Conservation (phyloP, 257 asterid genomes). For the Fraxinus quadrangulata region DNA sequence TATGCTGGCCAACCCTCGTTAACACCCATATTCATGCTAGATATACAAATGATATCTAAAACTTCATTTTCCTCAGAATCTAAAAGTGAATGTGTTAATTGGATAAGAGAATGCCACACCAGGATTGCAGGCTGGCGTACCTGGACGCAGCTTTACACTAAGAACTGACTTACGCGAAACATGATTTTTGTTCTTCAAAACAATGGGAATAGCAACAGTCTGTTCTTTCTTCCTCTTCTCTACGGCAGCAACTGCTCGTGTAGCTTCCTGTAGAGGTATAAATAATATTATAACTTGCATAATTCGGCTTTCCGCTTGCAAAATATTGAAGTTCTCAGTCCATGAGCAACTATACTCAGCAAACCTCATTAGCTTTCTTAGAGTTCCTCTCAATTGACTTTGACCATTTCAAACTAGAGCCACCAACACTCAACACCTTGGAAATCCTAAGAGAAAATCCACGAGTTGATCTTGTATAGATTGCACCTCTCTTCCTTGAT, state of each 20-base stretch:
- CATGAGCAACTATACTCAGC: slow-evolving; percentile 35
- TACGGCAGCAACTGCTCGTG: slow-evolving; percentile 77
- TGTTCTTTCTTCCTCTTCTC: slow-evolving; percentile 62
- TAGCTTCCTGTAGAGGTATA: slow-evolving; percentile 66
- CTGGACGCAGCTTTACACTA: slow-evolving; percentile 74
- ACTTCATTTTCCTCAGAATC: slow-evolving; percentile 11
- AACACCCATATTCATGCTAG: slow-evolving; percentile 6
- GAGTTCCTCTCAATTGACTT: slow-evolving; percentile 84
- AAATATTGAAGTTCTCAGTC: slow-evolving; percentile 17
- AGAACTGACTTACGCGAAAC: slow-evolving; percentile 84
- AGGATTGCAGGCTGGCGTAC: slow-evolving; percentile 73
- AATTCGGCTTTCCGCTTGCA: not conserved
- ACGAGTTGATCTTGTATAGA: slow-evolving; percentile 74
- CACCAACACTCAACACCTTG: slow-evolving; percentile 73
- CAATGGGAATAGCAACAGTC: slow-evolving; percentile 43
- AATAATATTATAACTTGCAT: slow-evolving; percentile 20
- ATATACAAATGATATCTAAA: not conserved
- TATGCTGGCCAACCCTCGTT: slow-evolving; percentile 21
- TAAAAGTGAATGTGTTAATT: slow-evolving; percentile 16
- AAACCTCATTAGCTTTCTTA: slow-evolving; percentile 78
- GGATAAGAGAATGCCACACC: slow-evolving; percentile 55
- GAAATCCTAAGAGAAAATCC: slow-evolving; percentile 87
- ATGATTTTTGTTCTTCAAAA: slow-evolving; percentile 56
- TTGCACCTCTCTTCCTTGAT: slow-evolving; percentile 74
- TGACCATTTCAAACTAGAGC: slow-evolving; percentile 92